Evolutionary conservation across 1,284 basidiomycete genomes (phyloP), one percentile per base, ranked within the genome.

Genomic region (Sutorius eximius): DNA sequence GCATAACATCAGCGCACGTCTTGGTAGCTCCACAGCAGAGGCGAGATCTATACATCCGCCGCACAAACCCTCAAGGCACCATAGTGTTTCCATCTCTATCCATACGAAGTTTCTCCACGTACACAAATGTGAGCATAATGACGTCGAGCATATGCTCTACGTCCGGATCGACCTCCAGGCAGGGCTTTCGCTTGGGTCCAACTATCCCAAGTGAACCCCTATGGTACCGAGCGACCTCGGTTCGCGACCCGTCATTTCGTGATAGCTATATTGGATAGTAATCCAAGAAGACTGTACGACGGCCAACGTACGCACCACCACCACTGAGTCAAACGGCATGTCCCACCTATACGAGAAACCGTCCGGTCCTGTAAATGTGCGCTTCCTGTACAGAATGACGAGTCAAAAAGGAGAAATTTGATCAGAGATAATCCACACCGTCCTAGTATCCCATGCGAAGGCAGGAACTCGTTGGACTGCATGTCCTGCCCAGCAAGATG

Each of bases 41-140:
- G 59, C 30, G 24, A 49, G 22, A 58, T 45, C 20, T 33, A 42
- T 36, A 43, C 15, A n/a, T 47, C 36, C 2, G 37, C 32, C 37
- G 59, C 51, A 53, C 61, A 53, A 37, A 18, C n/a, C 36, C 27
- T 60, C 48, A 65, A 36, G 27, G 12, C 33, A 50, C 49, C 0
- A 11, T 38, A 24, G 20, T 57, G 20, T 52, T 20, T 7, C 38
- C 18, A 16, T 69, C 63, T 48, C 54, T 64, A n/a, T 74, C 67
- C 60, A 62, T 62, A 29, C 71, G 71, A 12, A 71, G 41, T 54
- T 73, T 73, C 53, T 76, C 73, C 16, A 75, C 63, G 46, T 73
- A 77, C 30, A 77, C 66, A 46, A 78, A 78, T 0, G 77, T 78
- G 32, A 78, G 58, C 6, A 77, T 44, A n/a, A 79, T 67, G 30